phyloP scores from a whole-genome alignment of 805 yeast species.

The Yamadazyma akitaensis region DNA sequence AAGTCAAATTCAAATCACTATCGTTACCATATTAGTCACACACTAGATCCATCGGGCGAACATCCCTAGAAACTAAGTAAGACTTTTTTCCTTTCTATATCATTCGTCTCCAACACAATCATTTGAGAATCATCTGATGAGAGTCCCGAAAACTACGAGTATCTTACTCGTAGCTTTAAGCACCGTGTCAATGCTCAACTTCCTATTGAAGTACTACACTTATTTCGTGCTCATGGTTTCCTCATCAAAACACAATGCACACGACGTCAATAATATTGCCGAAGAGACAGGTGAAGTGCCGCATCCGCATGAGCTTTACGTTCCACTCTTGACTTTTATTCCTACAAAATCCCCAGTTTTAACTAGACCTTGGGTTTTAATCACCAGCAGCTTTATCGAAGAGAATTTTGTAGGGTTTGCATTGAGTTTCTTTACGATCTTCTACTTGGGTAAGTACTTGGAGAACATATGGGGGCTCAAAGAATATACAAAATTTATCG shows the following conservation, averaged over 20 bases:
- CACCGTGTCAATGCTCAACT: constrained; percentile 30
- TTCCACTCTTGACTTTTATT: constrained; percentile 49
- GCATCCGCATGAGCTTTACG: constrained; percentile 45
- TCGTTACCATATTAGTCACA: background rate
- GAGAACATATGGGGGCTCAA: constrained; percentile 63
- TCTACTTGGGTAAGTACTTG: constrained; percentile 59
- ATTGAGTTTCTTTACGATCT: constrained; percentile 34
- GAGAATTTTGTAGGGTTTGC: constrained; percentile 38
- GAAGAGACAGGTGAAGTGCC: constrained; percentile 38
- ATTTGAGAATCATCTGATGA: constrained; percentile 18
- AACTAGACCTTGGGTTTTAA: constrained; percentile 48
- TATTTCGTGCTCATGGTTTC: constrained; percentile 34
- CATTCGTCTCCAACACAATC: too few species aligned
- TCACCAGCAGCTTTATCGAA: constrained; percentile 48
- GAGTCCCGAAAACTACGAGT: constrained; percentile 32
- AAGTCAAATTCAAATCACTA: background rate
- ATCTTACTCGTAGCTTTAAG: constrained; percentile 31
- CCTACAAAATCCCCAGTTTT: constrained; percentile 41
- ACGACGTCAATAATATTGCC: constrained; percentile 22
- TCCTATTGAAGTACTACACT: constrained; percentile 34
- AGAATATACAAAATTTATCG: constrained; percentile 48
- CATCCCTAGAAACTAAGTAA: too few species aligned
- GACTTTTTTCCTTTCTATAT: too few species aligned
- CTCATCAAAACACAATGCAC: constrained; percentile 22
- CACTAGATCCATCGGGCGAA: background rate